Evolutionary conservation across 768 basidiomycete genomes (phyloP).

Genomic region (Trametes cingulata): DNA sequence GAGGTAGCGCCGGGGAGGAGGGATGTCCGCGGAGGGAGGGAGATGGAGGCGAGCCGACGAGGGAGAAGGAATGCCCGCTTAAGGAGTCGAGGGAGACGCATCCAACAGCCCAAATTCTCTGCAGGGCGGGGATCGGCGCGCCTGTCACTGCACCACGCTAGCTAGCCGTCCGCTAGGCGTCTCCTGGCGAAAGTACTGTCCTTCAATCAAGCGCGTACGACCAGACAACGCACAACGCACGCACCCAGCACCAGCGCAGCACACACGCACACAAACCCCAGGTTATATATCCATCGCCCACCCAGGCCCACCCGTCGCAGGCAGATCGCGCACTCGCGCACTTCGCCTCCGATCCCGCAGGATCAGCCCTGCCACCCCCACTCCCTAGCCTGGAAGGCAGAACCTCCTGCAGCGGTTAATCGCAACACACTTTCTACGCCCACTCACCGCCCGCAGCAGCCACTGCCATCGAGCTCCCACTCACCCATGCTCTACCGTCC

Average conservation of each 20-base stretch:
- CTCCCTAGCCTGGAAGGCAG: too few species aligned
- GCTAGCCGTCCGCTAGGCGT: too few species aligned
- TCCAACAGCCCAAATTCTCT: too few species aligned
- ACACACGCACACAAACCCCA: neutral
- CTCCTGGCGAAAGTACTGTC: too few species aligned
- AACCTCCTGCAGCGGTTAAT: neutral
- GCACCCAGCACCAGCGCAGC: neutral
- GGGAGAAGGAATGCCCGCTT: neutral
- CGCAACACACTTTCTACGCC: neutral
- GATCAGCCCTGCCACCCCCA: conserved; percentile 6
- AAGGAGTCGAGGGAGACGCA: too few species aligned
- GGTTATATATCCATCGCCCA: neutral
- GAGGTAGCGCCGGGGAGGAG: neutral
- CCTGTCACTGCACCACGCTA: too few species aligned
- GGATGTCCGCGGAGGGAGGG: conserved; percentile 19
- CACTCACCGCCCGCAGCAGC: neutral
- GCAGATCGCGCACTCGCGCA: neutral
- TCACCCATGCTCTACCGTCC: neutral
- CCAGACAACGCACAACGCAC: neutral
- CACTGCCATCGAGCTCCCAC: neutral
- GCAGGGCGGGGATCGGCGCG: conserved; percentile 2
- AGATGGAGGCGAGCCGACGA: neutral
- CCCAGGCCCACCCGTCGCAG: neutral
- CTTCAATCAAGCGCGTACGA: neutral
- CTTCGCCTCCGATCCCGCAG: conserved; percentile 15